A percentile compares a stretch with the other conserved stretches of the same genome.
phyloP scores from a whole-genome alignment of 352 stramenopile genomes.

The Globisporangium paddicum region DNA sequence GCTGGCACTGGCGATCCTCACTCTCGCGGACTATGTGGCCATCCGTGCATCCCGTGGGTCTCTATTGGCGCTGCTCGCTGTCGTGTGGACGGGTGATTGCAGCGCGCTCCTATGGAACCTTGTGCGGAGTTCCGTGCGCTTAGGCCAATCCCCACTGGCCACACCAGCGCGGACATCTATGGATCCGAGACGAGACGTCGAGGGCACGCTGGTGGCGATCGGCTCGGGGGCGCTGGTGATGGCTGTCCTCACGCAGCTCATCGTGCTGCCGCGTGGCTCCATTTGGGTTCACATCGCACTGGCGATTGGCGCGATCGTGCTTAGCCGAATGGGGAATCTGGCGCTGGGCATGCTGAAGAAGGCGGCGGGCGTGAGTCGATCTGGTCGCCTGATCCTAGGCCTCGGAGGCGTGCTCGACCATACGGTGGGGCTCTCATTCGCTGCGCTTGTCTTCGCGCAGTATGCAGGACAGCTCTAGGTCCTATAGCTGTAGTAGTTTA shows the following conservation, averaged over 20 bases:
- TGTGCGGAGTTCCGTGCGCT: too few relatives aligned
- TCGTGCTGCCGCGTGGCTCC: too few relatives aligned
- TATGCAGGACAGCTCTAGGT: conserved; percentile 4
- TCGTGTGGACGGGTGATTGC: too few relatives aligned
- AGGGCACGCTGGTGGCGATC: background rate
- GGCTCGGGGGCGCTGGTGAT: background rate
- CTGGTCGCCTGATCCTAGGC: conserved; percentile 88
- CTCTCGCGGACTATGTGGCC: too few relatives aligned
- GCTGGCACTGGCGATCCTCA: too few relatives aligned
- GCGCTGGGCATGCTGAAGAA: conserved; percentile 90
- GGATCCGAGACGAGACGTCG: background rate
- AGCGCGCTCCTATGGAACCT: too few relatives aligned
- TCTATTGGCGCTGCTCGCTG: too few relatives aligned
- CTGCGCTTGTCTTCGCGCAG: conserved; percentile 24
- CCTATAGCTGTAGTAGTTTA: background rate
- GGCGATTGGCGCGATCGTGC: too few relatives aligned
- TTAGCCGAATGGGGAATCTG: conserved; percentile 83
- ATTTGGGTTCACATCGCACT: too few relatives aligned
- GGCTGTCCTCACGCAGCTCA: background rate
- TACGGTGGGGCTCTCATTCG: conserved; percentile 86
- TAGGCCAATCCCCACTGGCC: too few relatives aligned
- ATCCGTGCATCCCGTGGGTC: too few relatives aligned
- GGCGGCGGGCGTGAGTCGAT: conserved; percentile 87
- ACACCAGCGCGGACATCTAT: too few relatives aligned
- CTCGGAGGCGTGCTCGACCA: conserved; percentile 90